Percentiles rank a stretch among this genome's conserved stretches.
Evolutionary conservation across 2,329 filamentous ascomycete species (phyloP).

Genomic region (Xylariaceae sp.): DNA sequence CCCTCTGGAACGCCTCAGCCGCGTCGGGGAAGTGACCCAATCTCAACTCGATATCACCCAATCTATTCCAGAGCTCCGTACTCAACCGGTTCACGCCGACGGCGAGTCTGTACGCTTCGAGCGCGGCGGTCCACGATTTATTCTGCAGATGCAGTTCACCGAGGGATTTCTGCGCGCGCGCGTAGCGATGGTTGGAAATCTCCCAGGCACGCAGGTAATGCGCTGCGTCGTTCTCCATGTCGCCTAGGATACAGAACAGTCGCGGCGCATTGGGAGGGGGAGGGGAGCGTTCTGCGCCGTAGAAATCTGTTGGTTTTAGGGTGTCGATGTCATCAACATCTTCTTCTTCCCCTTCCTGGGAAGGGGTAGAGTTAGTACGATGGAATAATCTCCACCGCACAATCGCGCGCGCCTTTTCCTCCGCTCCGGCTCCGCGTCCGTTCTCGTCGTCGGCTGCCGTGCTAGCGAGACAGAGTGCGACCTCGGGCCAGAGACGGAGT

Average conservation of each 20-base stretch:
- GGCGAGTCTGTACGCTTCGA: slow-evolving; percentile 72
- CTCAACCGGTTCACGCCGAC: slow-evolving; percentile 76
- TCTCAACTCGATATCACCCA: slow-evolving; percentile 83
- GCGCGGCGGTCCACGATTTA: slow-evolving; percentile 63
- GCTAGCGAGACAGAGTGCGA: slow-evolving; percentile 78
- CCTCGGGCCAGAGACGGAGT: slow-evolving; percentile 89
- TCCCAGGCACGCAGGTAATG: slow-evolving; percentile 87
- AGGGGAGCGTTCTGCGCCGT: slow-evolving; percentile 62
- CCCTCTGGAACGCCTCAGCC: slow-evolving; percentile 74
- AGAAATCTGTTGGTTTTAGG: slow-evolving; percentile 50
- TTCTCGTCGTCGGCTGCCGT: slow-evolving; percentile 49
- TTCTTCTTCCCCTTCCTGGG: slow-evolving; percentile 39
- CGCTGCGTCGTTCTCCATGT: slow-evolving; percentile 68
- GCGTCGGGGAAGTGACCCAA: slow-evolving; percentile 72
- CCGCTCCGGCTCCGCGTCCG: slow-evolving; percentile 52
- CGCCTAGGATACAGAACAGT: slow-evolving; percentile 88
- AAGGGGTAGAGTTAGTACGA: slow-evolving; percentile 30
- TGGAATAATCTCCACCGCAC: slow-evolving; percentile 76
- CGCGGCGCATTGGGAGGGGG: slow-evolving; percentile 78
- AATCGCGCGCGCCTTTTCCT: slow-evolving; percentile 74
- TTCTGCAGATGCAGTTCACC: slow-evolving; percentile 69
- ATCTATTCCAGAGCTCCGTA: slow-evolving; percentile 77
- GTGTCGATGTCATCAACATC: slow-evolving; percentile 49
- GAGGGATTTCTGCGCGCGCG: slow-evolving; percentile 80
- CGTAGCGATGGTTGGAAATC: slow-evolving; percentile 73